Evolutionary conservation across 2,329 filamentous ascomycete species (phyloP).

Genomic region (Emericellopsis atlantica): DNA sequence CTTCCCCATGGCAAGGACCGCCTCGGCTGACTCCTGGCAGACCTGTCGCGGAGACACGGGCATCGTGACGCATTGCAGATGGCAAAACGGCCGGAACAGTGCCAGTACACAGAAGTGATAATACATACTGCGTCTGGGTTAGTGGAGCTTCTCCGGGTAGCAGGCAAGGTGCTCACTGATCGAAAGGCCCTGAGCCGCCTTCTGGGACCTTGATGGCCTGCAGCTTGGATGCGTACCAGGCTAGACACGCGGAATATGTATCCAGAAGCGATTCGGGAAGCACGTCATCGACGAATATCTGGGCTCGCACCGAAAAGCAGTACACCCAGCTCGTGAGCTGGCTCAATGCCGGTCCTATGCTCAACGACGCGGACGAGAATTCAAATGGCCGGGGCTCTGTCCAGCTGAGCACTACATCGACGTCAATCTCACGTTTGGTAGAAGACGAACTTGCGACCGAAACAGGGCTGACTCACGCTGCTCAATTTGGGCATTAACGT

Average conservation of each 20-base stretch:
- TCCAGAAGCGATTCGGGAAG: background rate
- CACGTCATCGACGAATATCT: background rate
- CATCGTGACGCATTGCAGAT: background rate
- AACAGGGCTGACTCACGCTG: background rate
- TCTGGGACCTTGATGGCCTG: background rate
- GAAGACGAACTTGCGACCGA: background rate
- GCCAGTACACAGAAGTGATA: conserved; percentile 1
- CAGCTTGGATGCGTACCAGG: background rate
- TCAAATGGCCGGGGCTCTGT: too few relatives aligned
- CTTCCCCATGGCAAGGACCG: background rate
- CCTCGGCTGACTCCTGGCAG: background rate
- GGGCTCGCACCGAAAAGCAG: background rate
- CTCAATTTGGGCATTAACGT: background rate
- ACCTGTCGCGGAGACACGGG: background rate
- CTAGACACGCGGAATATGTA: background rate
- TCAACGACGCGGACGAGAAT: too few relatives aligned
- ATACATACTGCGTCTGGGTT: background rate
- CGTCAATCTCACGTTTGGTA: too few relatives aligned
- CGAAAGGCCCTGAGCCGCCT: background rate
- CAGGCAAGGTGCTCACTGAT: background rate
- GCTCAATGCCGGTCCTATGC: background rate
- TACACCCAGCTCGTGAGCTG: conserved; percentile 2
- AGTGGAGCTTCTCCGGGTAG: background rate
- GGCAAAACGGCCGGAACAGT: conserved; percentile 1
- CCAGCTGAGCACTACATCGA: too few relatives aligned